Base-by-base conservation (phyloP, 345 rosid genomes). In the Combretum micranthum region DNA sequence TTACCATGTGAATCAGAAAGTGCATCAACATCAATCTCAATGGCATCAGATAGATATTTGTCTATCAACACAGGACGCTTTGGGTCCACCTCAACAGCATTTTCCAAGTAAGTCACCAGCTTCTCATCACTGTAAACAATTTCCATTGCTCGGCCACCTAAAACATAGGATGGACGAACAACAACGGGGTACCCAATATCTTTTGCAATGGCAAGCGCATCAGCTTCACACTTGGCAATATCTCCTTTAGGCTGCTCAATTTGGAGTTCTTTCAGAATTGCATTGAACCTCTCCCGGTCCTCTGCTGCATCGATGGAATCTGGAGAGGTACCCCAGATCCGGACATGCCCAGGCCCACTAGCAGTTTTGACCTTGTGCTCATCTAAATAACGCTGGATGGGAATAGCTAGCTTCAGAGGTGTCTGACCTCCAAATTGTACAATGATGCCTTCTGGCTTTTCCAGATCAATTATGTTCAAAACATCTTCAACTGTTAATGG, bases 371-470 rank as follows among this genome's bases (percentile, higher is more conserved):
- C 94, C 75, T 54, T 81, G 62, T 87, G 76, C 72, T 82, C 83
- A 63, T 93, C 96, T 62, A 93, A 64, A 67, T 87, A 82, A 60
- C 60, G 81, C 74, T 89, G 89, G 69, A 93, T 87, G 20, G 96
- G 97, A 20, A 86, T 82, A 61, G 97, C 77, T 60, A 89, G 75
- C 75, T 93, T 93, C 70, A 93, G 70, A 15, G 99, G 97, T 60
- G 99, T 93, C 74, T 93, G 97, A 50, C 99, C 97, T 61, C 99
- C 99, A 73, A 93, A 93, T 65, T 89, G 99, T 37, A 93, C 91
- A 53, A 93, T 85, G 52, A 93, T 89, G 56, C 99, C 99, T 69
- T 89, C 99, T 42, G 97, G 99, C 59, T 91, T 73, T 69, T 93
- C 97, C 64, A 89, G 69, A 56, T 86, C 94, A 20, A 93, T 85